Evolutionary conservation across 371 early-diverging fungal genomes (phyloP), one percentile per base, ranked within the genome.

Genomic region (Sanchytrium tribonematis): DNA sequence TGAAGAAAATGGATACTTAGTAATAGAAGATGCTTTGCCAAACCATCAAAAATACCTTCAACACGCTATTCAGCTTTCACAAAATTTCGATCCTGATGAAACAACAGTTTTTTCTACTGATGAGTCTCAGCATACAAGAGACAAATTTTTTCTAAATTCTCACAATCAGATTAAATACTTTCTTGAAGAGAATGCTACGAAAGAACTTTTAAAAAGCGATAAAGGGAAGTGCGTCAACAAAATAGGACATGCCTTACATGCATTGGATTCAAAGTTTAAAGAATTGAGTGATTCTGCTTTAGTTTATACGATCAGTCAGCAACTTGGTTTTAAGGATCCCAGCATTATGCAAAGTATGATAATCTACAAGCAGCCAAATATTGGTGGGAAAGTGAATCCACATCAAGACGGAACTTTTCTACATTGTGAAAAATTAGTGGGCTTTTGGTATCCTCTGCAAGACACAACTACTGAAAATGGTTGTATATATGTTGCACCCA

Each of bases 381-480:
- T 73, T 68, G 73, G 73, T 71, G 73, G 73, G 2, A 30, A 30
- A 17, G 88, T 89, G 0, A 86, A 86, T 0, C 77, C 84, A 29
- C 88, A 88, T 72, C 88, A 90, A 74, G 95, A 94, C 73, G 88
- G 89, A 29, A 85, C 89, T 1, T 94, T 94, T 73, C 77, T 94
- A 71, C 90, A 88, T 76, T 93, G 93, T 0, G 78, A 86, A 29
- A 92, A 92, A 0, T 74, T 82, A 22, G 77, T 82, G 28, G 94
- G 93, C 1, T 85, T 91, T 71, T 93, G 95, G 95, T 86, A 90
- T 74, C 91, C 93, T 0, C 79, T 93, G 27, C 91, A 94, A 73
- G 90, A 94, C 71, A 90, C 90, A 78, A 91, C 91, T 0, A 76
- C 80, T 12, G 75, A 79, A 66, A 92, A 94, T 73, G 93, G 95